Evolutionary conservation across 2,329 filamentous ascomycete species (phyloP), one percentile per base, ranked within the genome.

Genomic region (Aspergillus sp.): DNA sequence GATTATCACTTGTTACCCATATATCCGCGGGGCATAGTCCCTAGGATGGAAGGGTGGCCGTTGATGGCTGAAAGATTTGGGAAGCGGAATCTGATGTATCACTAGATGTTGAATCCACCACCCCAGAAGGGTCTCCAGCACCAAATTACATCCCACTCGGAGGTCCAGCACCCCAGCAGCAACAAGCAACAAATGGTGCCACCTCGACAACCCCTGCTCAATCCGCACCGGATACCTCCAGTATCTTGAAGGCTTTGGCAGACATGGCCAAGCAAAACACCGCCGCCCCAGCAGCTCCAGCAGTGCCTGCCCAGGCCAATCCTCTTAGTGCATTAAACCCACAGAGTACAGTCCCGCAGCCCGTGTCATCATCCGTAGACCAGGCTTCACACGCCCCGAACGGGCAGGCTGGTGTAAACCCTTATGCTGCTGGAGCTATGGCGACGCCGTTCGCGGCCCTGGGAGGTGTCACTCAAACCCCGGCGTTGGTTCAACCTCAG

Each of bases 201-300:
- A 49, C 56, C 27, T 42, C 54, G 36, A 44, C 51, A 38, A 40
- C 48, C 9, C 40, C 56, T 32, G 49, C 58, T 48, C 58, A 57
- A 40, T 55, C 68, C 46, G 63, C 75, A 44, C 75, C 73, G 48
- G 84, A 78, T 53, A 79, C 76, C 30, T 76, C 76, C 33, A 76
- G 82, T 52, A 90, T 93, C 56, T 75, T 90, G 67, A 86, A 87
- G 63, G 85, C 85, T 36, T 77, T 93, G 50, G 86, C 87, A 51
- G 88, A 87, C 60, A 86, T 93, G 69, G 86, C 86, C 33, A 85
- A 86, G 52, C 85, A 88, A 65, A 89, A 83, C 63, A 79, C 79
- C 48, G 67, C 75, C 32, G 68, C 74, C 37, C 69, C 76, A 41
- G 53, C 66, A 47, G 57, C 66, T 26, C 57, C 69, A 19, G 52